These are phyloP conservation scores for Lentinula boryana DNA, from an alignment of 768 basidiomycete species.

Conservation along the genomic window DNA sequence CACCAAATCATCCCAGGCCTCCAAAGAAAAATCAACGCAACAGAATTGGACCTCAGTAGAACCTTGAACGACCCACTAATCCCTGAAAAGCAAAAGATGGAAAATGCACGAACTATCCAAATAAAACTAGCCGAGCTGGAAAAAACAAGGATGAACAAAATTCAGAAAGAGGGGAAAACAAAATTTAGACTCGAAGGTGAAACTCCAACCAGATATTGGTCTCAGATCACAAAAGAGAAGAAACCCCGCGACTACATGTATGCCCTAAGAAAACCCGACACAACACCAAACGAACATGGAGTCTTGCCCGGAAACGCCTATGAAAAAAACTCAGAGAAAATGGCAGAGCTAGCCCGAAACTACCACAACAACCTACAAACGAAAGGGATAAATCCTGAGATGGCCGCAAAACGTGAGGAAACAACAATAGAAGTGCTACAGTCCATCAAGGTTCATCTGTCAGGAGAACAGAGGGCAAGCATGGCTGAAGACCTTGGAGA, in stretches of 20 bases:
- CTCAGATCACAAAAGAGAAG: neutral
- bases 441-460: too few relatives aligned
- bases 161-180: neutral
- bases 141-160: neutral
- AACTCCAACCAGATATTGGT: slow-evolving; percentile 16
- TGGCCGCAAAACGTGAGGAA: too few relatives aligned
- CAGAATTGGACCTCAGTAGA: neutral
- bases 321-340: neutral
- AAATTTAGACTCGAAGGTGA: slow-evolving; percentile 8
- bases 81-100: neutral
- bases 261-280: neutral
- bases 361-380: neutral
- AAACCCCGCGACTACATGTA: slow-evolving; percentile 15
- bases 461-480: too few relatives aligned
- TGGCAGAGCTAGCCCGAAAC: neutral
- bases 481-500: neutral
- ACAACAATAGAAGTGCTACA: too few relatives aligned
- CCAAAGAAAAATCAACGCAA: neutral
- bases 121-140: slow-evolving; percentile 2
- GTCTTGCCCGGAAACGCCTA: neutral
- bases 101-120: neutral
- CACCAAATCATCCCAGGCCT: slow-evolving; percentile 7
- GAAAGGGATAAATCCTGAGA: neutral
- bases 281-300: neutral
- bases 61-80: neutral